Conservation (phyloP, 768 basidiomycete species). For the Lentinus brumalis region DNA sequence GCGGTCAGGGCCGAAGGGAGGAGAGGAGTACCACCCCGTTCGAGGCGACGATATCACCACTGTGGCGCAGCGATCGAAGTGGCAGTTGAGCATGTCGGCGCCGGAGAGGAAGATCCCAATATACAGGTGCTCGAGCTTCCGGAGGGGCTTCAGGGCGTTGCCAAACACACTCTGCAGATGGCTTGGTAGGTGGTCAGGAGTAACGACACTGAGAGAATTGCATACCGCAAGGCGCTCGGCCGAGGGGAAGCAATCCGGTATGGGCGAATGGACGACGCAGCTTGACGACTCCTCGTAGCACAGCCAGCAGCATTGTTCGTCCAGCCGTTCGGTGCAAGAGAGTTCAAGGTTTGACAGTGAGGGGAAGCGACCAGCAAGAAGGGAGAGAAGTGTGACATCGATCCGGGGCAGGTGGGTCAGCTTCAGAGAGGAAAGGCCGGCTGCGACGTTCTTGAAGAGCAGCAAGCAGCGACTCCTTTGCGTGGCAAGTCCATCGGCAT, state of each 20-base stretch:
- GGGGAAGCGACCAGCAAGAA: slow-evolving; percentile 51
- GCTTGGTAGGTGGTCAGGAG: neutral
- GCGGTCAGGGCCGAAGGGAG: slow-evolving; percentile 29
- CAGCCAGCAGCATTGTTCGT: slow-evolving; percentile 58
- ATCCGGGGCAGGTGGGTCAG: slow-evolving; percentile 61
- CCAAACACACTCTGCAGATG: slow-evolving; percentile 43
- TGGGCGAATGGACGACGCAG: slow-evolving; percentile 60
- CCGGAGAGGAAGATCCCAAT: slow-evolving; percentile 67
- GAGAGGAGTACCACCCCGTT: slow-evolving; percentile 2
- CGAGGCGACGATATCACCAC: slow-evolving; percentile 2
- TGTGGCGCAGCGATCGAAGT: slow-evolving; percentile 34
- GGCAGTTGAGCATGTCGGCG: slow-evolving; percentile 48
- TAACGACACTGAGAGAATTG: neutral
- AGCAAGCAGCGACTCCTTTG: slow-evolving; percentile 24
- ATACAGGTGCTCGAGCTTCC: slow-evolving; percentile 49
- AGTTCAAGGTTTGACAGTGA: slow-evolving; percentile 51
- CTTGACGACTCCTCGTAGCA: slow-evolving; percentile 66
- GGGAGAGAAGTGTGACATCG: slow-evolving; percentile 47
- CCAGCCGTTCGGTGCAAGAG: slow-evolving; percentile 60
- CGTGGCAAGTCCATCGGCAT: slow-evolving; percentile 24
- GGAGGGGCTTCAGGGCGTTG: slow-evolving; percentile 47
- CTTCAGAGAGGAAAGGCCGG: slow-evolving; percentile 47
- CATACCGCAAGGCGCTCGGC: slow-evolving; percentile 55
- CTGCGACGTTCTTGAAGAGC: slow-evolving; percentile 30
- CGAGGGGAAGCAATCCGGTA: slow-evolving; percentile 51